Evolutionary conservation across 192 early-diverging fungal species (phyloP).

Genomic region (Entomortierella beljakovae): DNA sequence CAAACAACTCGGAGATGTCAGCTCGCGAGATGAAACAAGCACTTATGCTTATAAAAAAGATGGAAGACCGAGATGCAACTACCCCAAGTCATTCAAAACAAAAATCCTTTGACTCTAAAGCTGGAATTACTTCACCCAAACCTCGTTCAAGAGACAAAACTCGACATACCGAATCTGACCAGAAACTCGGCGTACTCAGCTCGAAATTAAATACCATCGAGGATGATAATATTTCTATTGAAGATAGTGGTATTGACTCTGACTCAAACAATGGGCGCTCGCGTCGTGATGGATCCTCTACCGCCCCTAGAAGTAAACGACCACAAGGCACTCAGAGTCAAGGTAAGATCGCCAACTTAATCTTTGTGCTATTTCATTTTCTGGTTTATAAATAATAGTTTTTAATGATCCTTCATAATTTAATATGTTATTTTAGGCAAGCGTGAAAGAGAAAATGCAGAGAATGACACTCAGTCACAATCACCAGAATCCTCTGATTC

Average conservation of each 20-base stretch:
- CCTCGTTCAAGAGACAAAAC: slow-evolving; percentile 18
- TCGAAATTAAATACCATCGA: slow-evolving; percentile 7
- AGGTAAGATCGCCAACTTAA: slow-evolving; percentile 9
- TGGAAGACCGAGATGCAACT: slow-evolving; percentile 38
- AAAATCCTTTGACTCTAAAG: slow-evolving; percentile 1
- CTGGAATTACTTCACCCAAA: slow-evolving; percentile 4
- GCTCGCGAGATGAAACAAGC: slow-evolving; percentile 47
- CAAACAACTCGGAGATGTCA: slow-evolving; percentile 24
- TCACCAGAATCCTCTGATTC: slow-evolving; percentile 40
- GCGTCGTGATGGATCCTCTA: slow-evolving; percentile 11
- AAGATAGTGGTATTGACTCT: slow-evolving; percentile 53
- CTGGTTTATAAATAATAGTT: not conserved
- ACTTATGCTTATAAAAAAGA: slow-evolving; percentile 37
- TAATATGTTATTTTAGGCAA: slow-evolving; percentile 13
- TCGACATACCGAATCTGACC: slow-evolving; percentile 1
- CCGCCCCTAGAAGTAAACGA: slow-evolving; percentile 13
- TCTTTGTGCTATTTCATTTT: no score
- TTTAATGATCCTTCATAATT: not conserved
- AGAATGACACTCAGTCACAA: slow-evolving; percentile 8
- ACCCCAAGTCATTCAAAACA: slow-evolving; percentile 13
- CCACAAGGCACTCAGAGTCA: not conserved
- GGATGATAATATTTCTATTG: slow-evolving; percentile 48
- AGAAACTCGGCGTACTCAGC: not conserved
- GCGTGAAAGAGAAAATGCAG: slow-evolving; percentile 7
- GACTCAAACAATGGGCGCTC: slow-evolving; percentile 37